Evolutionary conservation across 306 rosid genomes (phyloP).

Genomic region (Cicer judaicum): DNA sequence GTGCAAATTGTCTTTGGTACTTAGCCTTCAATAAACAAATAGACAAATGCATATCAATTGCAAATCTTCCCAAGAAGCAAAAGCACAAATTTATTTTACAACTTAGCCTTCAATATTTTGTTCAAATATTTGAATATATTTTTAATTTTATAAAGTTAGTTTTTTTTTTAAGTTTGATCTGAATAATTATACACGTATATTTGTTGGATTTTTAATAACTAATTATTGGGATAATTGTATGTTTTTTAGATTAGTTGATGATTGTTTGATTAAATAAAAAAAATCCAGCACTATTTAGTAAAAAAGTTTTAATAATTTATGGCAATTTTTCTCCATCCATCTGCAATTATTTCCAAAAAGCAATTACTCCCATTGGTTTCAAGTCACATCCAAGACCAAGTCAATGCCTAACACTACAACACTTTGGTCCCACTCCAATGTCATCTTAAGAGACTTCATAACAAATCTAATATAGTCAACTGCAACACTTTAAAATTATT

Average conservation of each 20-base stretch:
- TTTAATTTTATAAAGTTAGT: too few relatives aligned
- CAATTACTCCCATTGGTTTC: slow-evolving; percentile 39
- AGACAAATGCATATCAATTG: too few relatives aligned
- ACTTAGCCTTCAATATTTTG: too few relatives aligned
- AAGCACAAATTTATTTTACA: too few relatives aligned
- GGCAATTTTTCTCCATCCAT: slow-evolving; percentile 16
- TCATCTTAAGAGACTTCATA: too few relatives aligned
- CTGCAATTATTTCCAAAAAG: not conserved
- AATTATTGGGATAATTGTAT: not conserved
- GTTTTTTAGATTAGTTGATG: not conserved
- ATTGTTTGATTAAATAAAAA: slow-evolving; percentile 1
- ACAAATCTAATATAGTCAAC: too few relatives aligned
- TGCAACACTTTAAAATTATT: too few relatives aligned
- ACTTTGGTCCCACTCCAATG: too few relatives aligned
- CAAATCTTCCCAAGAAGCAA: too few relatives aligned
- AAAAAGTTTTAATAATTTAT: not conserved
- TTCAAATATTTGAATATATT: too few relatives aligned
- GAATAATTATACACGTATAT: not conserved
- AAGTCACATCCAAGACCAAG: slow-evolving; percentile 2
- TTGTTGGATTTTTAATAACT: not conserved
- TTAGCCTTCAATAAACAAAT: too few relatives aligned
- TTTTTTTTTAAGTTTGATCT: not conserved
- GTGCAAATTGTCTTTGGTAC: too few relatives aligned
- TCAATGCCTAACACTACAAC: not conserved
- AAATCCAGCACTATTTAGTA: not conserved